Base-by-base conservation (phyloP, 352 stramenopile genomes). In the Plasmopara viticola region DNA sequence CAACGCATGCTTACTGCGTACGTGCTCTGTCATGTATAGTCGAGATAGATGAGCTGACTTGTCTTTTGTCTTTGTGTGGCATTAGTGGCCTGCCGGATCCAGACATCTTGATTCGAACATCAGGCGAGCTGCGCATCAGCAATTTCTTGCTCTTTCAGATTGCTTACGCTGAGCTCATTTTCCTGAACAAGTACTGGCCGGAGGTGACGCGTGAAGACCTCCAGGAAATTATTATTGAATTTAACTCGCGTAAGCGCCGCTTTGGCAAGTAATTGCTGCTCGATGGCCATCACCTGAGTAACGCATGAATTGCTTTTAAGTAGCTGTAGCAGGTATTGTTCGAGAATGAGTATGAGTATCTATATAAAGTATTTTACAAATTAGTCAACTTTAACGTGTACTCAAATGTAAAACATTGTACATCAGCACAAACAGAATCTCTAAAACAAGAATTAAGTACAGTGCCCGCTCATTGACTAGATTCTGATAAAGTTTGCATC, bases 131-230 rank as follows among this genome's bases (percentile, higher is more conserved):
- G 53, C 87, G 95, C 38, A 72, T 99, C 41, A 97, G 86, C 66
- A 98, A 98, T 70, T 98, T 98, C 62, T 57, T 98, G 44, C 67
- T 99, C 1, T 98, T 90, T 76, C 92, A 99, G 64, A 79, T 87
- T 40, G 93, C 94, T 6, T 98, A 98, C 74, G 61, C 91, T 35
- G 94, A 99, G 71, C 68, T 99, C 13, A 93, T 95, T 63, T 96
- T 98, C 64, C 77, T 94, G 31, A 73, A 96, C 59, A 98, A 98
- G 62, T 78, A 89, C 15, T 98, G 95, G 95, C 95, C 95, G 14
- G 94, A 98, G 65, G 83, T 98, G 63, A 95, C 75, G 37, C 70
- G 72, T 14, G 61, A 85, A 12, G 87, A 96, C 58, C 68, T 96
- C 55, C 55, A 78, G 43, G 68, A 79, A 41, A 67, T 87, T 46